These are phyloP conservation scores for Ziziphus jujuba DNA, from an alignment of 306 rosid genomes.

Conservation along the genomic window DNA sequence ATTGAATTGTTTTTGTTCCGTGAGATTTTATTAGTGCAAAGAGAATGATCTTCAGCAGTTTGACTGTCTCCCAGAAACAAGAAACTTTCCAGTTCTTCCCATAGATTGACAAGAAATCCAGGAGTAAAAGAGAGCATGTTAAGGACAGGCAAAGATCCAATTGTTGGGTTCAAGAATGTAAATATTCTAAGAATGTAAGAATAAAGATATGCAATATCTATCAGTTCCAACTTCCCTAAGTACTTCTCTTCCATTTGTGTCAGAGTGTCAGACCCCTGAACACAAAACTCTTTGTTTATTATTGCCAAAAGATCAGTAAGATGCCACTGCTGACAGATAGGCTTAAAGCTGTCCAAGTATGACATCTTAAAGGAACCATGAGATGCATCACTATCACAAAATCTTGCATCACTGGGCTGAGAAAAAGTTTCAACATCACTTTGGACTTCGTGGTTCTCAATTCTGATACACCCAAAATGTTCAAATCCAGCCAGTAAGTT, in stretches of 20 bases:
- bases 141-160: slow-evolving; percentile 74
- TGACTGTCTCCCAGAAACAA: slow-evolving; percentile 49
- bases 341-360: slow-evolving; percentile 67
- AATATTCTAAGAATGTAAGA: slow-evolving; percentile 72
- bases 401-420: slow-evolving; percentile 34
- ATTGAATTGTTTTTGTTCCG: slow-evolving; percentile 35
- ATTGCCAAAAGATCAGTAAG: slow-evolving; percentile 71
- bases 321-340: slow-evolving; percentile 91
- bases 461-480: slow-evolving; percentile 46
- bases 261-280: slow-evolving; percentile 29
- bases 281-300: slow-evolving; percentile 27
- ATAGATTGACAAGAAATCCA: slow-evolving; percentile 74
- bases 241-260: slow-evolving; percentile 38
- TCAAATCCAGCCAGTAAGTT: slow-evolving; percentile 60
- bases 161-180: slow-evolving; percentile 59
- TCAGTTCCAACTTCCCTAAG: slow-evolving; percentile 56
- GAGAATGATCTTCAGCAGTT: slow-evolving; percentile 29
- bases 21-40: slow-evolving; percentile 32
- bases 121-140: slow-evolving; percentile 95
- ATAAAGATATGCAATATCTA: slow-evolving; percentile 72
- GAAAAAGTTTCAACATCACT: slow-evolving; percentile 37
- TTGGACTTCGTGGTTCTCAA: slow-evolving; percentile 43
- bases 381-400: slow-evolving; percentile 38
- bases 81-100: slow-evolving; percentile 69
- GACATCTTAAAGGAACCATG: slow-evolving; percentile 47